Evolutionary conservation across 2,329 filamentous ascomycete genomes (phyloP).

Genomic region (Huntiella decipiens): DNA sequence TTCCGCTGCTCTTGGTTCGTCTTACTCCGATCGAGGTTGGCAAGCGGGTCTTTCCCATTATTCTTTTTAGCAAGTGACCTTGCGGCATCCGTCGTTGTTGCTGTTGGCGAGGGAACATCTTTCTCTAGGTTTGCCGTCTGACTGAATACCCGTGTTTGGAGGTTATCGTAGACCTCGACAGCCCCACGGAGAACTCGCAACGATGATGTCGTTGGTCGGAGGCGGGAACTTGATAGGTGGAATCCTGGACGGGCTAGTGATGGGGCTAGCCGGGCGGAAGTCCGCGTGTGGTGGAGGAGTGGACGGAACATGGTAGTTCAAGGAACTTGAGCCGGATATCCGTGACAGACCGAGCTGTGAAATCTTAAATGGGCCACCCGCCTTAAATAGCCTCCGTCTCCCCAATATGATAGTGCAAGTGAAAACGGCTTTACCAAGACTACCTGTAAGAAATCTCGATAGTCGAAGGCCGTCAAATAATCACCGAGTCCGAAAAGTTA

Average conservation of each 20-base stretch:
- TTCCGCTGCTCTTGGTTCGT: slow-evolving; percentile 76
- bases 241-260: neutral
- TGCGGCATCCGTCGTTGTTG: neutral
- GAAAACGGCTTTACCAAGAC: too few species aligned
- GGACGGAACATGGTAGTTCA: slow-evolving; percentile 8
- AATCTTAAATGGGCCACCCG: too few species aligned
- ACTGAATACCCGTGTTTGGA: slow-evolving; percentile 6
- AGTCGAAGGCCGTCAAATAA: too few species aligned
- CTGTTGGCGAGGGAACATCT: neutral
- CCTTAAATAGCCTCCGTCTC: too few species aligned
- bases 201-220: slow-evolving; percentile 1
- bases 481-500: too few species aligned
- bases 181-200: slow-evolving; percentile 7
- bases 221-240: neutral
- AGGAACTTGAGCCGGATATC: too few species aligned
- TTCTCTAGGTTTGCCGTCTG: neutral
- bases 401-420: too few species aligned
- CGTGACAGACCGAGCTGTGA: too few species aligned
- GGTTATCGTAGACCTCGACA: slow-evolving; percentile 6
- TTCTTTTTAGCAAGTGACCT: slow-evolving; percentile 8
- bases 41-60: slow-evolving; percentile 31
- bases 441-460: too few species aligned
- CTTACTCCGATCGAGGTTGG: slow-evolving; percentile 38
- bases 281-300: slow-evolving; percentile 5
- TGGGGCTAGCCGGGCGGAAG: neutral